These are phyloP conservation scores for Cudoniella acicularis DNA, from an alignment of 495 filamentous ascomycete species.

Conservation along the genomic window DNA sequence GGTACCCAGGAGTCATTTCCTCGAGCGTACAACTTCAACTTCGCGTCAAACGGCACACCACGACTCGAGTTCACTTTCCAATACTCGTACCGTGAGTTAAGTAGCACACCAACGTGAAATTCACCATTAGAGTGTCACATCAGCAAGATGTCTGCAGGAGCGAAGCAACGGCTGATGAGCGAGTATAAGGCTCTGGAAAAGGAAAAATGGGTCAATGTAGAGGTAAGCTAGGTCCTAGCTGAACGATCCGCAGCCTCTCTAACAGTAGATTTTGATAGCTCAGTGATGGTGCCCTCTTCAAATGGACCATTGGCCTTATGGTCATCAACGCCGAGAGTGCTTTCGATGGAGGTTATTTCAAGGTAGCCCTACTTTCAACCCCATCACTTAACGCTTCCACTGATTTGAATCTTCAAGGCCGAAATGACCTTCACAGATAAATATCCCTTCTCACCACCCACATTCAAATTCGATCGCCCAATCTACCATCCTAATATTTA, in stretches of 20 bases:
- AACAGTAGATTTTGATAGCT: no score
- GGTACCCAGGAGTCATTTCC: not conserved
- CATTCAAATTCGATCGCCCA: conserved; percentile 80
- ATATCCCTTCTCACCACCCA: conserved; percentile 90
- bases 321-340: conserved; percentile 87
- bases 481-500: conserved; percentile 95
- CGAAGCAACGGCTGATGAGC: conserved; percentile 82
- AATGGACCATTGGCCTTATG: conserved; percentile 84
- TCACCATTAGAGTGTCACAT: not conserved
- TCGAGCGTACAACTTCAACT: no score
- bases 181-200: conserved; percentile 80
- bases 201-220: conserved; percentile 91
- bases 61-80: not conserved
- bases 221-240: conserved; percentile 46
- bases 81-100: not conserved
- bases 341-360: conserved; percentile 92
- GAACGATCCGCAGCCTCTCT: conserved; percentile 1
- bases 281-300: conserved; percentile 70
- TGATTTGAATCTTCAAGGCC: conserved; percentile 42
- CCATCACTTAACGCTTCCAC: not conserved
- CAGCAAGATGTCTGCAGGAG: conserved; percentile 23
- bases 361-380: conserved; percentile 33
- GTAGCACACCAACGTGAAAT: not conserved
- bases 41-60: not conserved
- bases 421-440: conserved; percentile 83